Percentiles rank a stretch among this genome's conserved stretches.
Evolutionary conservation across 2,329 filamentous ascomycete genomes (phyloP).

Genomic region (Pseudofabraea citricarpa): DNA sequence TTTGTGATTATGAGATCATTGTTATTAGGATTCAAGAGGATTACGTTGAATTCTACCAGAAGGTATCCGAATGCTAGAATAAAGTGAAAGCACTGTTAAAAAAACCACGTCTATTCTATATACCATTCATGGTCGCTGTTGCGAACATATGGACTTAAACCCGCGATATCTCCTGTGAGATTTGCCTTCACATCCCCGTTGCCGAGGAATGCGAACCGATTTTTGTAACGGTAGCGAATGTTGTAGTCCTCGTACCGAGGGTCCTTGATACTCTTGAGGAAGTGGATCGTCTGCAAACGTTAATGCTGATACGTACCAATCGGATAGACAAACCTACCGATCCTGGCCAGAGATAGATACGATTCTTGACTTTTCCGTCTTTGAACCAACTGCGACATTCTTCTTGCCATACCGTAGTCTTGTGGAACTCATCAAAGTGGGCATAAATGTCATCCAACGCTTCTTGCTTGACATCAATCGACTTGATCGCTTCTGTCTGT

Average conservation of each 20-base stretch:
- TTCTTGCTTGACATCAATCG: constrained; percentile 30
- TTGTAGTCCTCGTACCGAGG: constrained; percentile 39
- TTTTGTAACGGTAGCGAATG: constrained; percentile 32
- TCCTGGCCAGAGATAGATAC: constrained; percentile 45
- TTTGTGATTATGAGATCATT: too few species aligned
- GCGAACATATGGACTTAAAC: constrained; percentile 39
- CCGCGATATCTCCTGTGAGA: constrained; percentile 31
- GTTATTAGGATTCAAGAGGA: too few species aligned
- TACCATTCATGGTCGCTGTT: constrained; percentile 39
- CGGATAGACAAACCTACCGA: constrained; percentile 29
- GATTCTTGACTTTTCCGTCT: constrained; percentile 30
- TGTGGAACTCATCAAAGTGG: constrained; percentile 23
- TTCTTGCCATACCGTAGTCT: constrained; percentile 21
- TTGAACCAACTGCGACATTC: constrained; percentile 23
- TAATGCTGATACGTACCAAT: neutral
- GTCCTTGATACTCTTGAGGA: constrained; percentile 33
- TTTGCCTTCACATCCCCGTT: constrained; percentile 41
- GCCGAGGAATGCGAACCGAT: constrained; percentile 33
- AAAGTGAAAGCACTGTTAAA: too few species aligned
- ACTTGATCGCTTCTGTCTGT: constrained; percentile 30
- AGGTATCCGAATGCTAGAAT: too few species aligned
- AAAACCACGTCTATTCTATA: constrained; percentile 35
- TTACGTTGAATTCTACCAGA: too few species aligned
- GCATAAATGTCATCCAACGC: constrained; percentile 27
- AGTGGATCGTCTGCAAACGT: constrained; percentile 37